Conservation (phyloP, 108 stramenopile genomes). For the Seminavis robusta region DNA sequence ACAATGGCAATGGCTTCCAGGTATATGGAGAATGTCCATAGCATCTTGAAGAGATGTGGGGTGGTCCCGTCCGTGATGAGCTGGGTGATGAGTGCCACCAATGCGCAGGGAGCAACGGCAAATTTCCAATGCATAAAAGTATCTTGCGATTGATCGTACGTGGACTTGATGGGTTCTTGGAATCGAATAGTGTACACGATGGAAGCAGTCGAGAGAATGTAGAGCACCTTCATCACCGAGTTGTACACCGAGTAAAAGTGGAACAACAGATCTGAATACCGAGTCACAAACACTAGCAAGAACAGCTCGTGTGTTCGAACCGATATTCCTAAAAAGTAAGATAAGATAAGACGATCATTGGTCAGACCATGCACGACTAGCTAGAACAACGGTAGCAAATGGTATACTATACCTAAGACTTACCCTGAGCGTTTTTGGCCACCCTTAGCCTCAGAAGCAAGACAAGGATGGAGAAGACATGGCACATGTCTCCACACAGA, state of each 20-base stretch:
- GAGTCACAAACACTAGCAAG: slow-evolving; percentile 93
- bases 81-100: slow-evolving; percentile 78
- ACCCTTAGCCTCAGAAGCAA: slow-evolving; percentile 93
- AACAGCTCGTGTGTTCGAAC: slow-evolving; percentile 98
- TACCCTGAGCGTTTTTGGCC: slow-evolving; percentile 92
- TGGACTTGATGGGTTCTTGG: slow-evolving; percentile 88
- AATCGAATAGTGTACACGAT: slow-evolving; percentile 93
- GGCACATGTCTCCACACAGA: slow-evolving; percentile 96
- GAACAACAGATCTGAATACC: slow-evolving; percentile 89
- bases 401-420: no score
- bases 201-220: slow-evolving; percentile 87
- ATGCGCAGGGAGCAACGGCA: slow-evolving; percentile 90
- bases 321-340: slow-evolving; percentile 81
- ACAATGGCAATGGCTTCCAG: slow-evolving; percentile 95
- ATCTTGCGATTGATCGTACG: slow-evolving; percentile 96
- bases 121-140: slow-evolving; percentile 97
- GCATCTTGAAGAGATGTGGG: slow-evolving; percentile 52
- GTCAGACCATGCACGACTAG: neutral
- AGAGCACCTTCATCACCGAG: slow-evolving; percentile 93
- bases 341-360: neutral
- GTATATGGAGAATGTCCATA: slow-evolving; percentile 97
- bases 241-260: slow-evolving; percentile 95
- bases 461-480: slow-evolving; percentile 95
- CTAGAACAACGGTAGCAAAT: slow-evolving; percentile 7
- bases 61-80: slow-evolving; percentile 51